Conservation (phyloP, 306 rosid species). For the Malus sieversii region DNA sequence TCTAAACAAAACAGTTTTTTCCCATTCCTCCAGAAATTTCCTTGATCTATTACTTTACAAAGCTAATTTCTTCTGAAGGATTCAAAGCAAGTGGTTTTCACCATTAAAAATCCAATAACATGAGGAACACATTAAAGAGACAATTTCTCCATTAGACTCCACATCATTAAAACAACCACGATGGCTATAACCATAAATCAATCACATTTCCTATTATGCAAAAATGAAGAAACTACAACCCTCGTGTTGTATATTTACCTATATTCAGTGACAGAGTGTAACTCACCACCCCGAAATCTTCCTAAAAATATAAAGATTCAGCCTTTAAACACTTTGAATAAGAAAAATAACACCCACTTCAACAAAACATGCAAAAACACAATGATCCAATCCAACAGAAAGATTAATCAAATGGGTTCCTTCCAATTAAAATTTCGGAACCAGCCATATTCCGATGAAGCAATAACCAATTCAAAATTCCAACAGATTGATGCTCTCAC, state of each 20-base stretch:
- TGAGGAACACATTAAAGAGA: background rate
- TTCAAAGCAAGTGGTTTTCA: background rate
- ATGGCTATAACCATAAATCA: background rate
- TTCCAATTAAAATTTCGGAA: background rate
- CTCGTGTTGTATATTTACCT: background rate
- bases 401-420: background rate
- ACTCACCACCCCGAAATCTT: background rate
- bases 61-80: background rate
- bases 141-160: background rate
- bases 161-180: background rate
- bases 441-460: background rate
- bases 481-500: slow-evolving; percentile 3
- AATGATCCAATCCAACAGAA: background rate
- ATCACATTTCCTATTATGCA: background rate
- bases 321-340: background rate
- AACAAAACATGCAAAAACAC: background rate
- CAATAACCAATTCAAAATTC: background rate
- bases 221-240: background rate
- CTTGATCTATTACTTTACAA: background rate
- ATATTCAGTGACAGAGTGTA: background rate
- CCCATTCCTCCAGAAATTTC: background rate
- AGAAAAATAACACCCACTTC: background rate
- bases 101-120: background rate
- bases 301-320: background rate
- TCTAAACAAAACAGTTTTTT: background rate